Evolutionary conservation across 2,329 filamentous ascomycete genomes (phyloP).

Genomic region (Proliferodiscus dingleyae): DNA sequence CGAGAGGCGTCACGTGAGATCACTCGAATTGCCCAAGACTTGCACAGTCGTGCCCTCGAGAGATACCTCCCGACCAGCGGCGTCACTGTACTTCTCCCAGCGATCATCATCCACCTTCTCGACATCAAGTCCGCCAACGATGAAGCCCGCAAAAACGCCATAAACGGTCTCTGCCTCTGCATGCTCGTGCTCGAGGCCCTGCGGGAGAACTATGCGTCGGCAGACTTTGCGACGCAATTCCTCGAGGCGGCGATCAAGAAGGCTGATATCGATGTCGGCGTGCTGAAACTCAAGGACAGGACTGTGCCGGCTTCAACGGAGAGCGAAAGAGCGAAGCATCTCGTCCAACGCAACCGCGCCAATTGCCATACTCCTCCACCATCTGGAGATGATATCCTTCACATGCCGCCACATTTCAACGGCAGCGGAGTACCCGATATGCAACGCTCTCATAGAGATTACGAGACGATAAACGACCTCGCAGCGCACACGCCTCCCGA

Average conservation of each 20-base stretch:
- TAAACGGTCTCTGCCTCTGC: constrained; percentile 81
- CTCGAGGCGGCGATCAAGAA: constrained; percentile 88
- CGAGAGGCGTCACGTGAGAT: constrained; percentile 80
- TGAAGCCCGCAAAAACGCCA: constrained; percentile 65
- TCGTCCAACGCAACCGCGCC: constrained; percentile 1
- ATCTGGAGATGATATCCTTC: constrained; percentile 1
- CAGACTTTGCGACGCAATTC: constrained; percentile 94
- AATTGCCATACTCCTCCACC: constrained; percentile 13
- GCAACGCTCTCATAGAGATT: too few species aligned
- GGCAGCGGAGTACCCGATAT: constrained; percentile 6
- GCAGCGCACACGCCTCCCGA: constrained; percentile 18
- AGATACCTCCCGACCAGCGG: constrained; percentile 81
- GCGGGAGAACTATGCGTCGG: constrained; percentile 83
- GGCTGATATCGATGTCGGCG: constrained; percentile 56
- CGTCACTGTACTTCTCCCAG: constrained; percentile 84
- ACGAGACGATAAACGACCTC: constrained; percentile 9
- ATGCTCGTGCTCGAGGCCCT: constrained; percentile 88
- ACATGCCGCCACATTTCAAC: neutral
- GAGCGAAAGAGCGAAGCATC: constrained; percentile 8
- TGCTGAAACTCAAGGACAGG: constrained; percentile 7
- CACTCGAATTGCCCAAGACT: constrained; percentile 73
- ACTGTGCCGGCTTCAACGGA: neutral
- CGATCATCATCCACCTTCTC: constrained; percentile 88
- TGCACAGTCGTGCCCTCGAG: constrained; percentile 69
- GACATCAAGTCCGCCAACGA: constrained; percentile 83